Evolutionary conservation across 1,284 basidiomycete species (phyloP), one percentile per base, ranked within the genome.

Genomic region (Marasmius sp.): DNA sequence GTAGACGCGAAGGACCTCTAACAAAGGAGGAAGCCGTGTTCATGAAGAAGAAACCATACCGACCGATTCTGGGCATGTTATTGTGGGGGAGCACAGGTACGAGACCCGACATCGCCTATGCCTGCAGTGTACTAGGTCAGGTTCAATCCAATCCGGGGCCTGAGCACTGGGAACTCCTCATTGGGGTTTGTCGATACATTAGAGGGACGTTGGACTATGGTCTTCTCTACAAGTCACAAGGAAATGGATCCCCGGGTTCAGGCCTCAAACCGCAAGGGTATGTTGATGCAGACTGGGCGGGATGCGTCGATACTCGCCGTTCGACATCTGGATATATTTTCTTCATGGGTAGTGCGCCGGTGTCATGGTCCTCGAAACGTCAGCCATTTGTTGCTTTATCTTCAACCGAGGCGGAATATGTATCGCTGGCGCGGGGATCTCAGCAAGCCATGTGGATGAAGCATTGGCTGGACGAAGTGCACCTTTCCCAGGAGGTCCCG

Each of bases 21-120:
- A 37, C 58, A 39, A 14, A 33, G 0, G 55, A 60, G 33, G 64
- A 65, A 45, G 45, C 54, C 6, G 34, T 20, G 10, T 65, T 62
- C 55, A 65, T 65, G 64, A 22, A n/a, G 3, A 58, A 62, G 54
- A 65, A 65, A 33, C 64, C 64, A 1, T 65, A 62, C 43, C 58
- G 64, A 2, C 54, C 41, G 0, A 45, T 65, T 14, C 45, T 65
- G 22, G 61, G 61, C 16, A 52, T 53, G 0, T 8, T 64, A 5
- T 45, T 64, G 9, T 64, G 63, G 63, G 63, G 49, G 27, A 54
- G 53, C 22, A n/a, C 34, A 10, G 60, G 63, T 8, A 62, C 58
- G 38, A 43, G 63, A 16, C 55, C 45, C 7, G 55, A 64, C 52
- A 12, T 64, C 12, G n/a, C 63, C 1, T 65, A 58, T 34, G 55